Conservation (phyloP, 2,329 filamentous ascomycete genomes). For the Diplodia sapinea region DNA sequence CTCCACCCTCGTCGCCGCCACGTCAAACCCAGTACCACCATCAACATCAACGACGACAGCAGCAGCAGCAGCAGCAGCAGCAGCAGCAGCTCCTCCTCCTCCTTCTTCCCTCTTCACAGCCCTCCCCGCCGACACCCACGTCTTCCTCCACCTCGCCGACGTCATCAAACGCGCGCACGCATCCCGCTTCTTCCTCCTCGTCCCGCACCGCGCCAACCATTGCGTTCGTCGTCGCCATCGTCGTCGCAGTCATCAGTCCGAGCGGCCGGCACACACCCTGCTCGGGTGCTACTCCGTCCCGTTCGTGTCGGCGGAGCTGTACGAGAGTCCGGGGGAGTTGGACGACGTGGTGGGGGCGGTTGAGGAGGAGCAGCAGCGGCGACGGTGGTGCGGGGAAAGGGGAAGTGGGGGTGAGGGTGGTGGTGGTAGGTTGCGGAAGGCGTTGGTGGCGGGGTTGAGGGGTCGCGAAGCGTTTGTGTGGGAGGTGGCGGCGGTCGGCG, state of each 20-base stretch:
- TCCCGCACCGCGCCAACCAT: not conserved
- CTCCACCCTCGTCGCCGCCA: not conserved
- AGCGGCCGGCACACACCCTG: not conserved
- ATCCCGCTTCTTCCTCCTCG: constrained; percentile 3
- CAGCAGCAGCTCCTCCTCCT: not conserved
- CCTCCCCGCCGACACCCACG: not conserved
- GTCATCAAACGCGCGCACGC: not conserved
- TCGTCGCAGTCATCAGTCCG: too few species aligned
- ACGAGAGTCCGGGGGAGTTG: not conserved
- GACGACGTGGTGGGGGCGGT: not conserved
- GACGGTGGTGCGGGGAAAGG: not conserved
- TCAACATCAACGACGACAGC: not conserved
- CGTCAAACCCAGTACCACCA: not conserved
- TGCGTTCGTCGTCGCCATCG: not conserved
- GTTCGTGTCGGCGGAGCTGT: not conserved
- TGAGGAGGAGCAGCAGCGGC: not conserved
- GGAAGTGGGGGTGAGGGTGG: not conserved
- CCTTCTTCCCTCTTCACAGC: not conserved
- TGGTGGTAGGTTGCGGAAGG: not conserved
- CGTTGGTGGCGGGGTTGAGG: not conserved
- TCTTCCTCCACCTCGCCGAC: constrained; percentile 18
- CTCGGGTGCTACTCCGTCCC: not conserved
- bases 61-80: too few species aligned
- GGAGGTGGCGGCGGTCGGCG: not conserved
- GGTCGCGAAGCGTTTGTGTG: constrained; percentile 1